Conservation (phyloP, 768 basidiomycete species). For the Mycena leptocephala region DNA sequence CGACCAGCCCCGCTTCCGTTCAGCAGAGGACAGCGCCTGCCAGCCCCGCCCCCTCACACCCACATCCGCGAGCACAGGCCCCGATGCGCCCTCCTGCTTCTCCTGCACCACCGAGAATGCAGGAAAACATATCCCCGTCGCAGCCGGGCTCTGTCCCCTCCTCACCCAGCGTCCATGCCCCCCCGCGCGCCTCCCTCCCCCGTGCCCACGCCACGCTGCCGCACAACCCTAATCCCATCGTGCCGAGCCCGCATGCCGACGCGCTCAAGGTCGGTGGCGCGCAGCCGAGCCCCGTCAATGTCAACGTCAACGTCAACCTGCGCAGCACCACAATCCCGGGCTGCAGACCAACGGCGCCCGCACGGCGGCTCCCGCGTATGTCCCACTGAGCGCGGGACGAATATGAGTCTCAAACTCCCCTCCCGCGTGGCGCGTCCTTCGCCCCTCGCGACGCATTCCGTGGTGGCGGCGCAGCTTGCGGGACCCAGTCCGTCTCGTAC, state of each 20-base stretch:
- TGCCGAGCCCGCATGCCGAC: background rate
- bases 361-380: slow-evolving; percentile 19
- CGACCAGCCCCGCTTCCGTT: background rate
- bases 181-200: background rate
- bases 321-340: background rate
- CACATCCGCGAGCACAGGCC: background rate
- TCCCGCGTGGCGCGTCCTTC: slow-evolving; percentile 20
- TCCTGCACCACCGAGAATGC: slow-evolving; percentile 4
- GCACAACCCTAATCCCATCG: slow-evolving; percentile 25
- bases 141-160: background rate
- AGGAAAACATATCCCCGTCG: slow-evolving; percentile 29
- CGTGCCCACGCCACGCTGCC: background rate
- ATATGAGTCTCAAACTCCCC: slow-evolving; percentile 20
- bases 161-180: background rate
- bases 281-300: background rate
- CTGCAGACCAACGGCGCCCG: slow-evolving; percentile 32
- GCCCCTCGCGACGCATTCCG: slow-evolving; percentile 14
- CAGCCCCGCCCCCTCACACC: background rate
- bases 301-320: background rate
- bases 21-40: background rate
- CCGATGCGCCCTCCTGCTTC: slow-evolving; percentile 10
- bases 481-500: background rate
- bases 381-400: slow-evolving; percentile 14
- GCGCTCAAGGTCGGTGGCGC: slow-evolving; percentile 3
- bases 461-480: background rate